A percentile compares a stretch with the other conserved stretches of the same genome.
Evolutionary conservation across 1,284 basidiomycete genomes (phyloP).

Genomic region (Ustilago tritici): DNA sequence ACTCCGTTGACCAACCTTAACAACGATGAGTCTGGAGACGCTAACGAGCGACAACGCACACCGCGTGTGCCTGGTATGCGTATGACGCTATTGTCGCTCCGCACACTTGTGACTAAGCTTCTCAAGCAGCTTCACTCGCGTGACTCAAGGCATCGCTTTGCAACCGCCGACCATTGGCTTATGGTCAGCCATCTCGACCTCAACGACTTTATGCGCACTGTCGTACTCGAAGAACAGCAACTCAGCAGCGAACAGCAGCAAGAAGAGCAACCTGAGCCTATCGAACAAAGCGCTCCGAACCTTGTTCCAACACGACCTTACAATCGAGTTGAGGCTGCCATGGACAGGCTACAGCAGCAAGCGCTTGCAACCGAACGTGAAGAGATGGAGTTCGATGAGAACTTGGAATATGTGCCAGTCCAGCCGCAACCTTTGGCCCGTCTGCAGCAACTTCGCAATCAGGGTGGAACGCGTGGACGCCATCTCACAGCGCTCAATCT

Average conservation of each 20-base stretch:
- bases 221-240: conserved; percentile 73
- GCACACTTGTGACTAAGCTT: conserved; percentile 54
- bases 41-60: background rate
- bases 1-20: conserved; percentile 41
- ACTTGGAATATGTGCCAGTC: conserved; percentile 10
- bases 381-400: conserved; percentile 17
- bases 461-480: conserved; percentile 29
- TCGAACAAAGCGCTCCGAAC: background rate
- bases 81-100: conserved; percentile 51
- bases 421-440: conserved; percentile 22
- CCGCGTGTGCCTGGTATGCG: conserved; percentile 55
- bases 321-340: background rate
- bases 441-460: conserved; percentile 32
- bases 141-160: conserved; percentile 53
- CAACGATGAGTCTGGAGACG: conserved; percentile 10
- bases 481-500: conserved; percentile 75
- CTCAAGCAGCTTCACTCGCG: conserved; percentile 66
- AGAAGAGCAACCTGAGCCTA: conserved; percentile 8
- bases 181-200: conserved; percentile 80
- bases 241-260: conserved; percentile 46
- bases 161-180: conserved; percentile 81
- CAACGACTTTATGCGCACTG: conserved; percentile 88
- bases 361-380: background rate
- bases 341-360: conserved; percentile 4
- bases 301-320: background rate